Evolutionary conservation across 116 monocot genomes (phyloP), one percentile per base, ranked within the genome.

Genomic region (Dioscorea cayenensis): DNA sequence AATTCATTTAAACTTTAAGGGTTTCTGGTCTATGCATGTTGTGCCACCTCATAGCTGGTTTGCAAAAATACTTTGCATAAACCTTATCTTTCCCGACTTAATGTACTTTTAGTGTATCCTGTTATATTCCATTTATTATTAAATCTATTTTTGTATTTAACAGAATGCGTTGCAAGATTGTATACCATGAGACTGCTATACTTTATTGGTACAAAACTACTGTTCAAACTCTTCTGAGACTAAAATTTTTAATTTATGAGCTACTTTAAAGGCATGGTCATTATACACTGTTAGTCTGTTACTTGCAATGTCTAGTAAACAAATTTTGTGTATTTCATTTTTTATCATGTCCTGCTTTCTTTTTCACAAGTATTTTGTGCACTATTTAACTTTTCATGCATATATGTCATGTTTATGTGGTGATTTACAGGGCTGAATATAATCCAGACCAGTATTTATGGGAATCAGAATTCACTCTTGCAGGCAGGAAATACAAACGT

Each of bases 371-470:
- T 43, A 43, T 43, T 6, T 38, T 43, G 43, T 55, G 55, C 17
- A 18, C 55, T n/a, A 12, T n/a, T 55, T 18, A 16, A 55, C 55
- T 55, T 55, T 55, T 2, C 55, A 55, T n/a, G 5, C 55, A 55
- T n/a, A 55, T n/a, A 55, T 55, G 55, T n/a, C 18, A n/a, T 55
- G 51, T 55, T 55, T n/a, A 16, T 16, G 55, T 74, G 50, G 11
- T 85, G 75, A 73, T 83, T 28, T 77, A 77, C 88, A 97, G 97
- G 86, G 97, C 94, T 27, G 90, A 97, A 49, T 97, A 97, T 77
- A 92, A 85, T 78, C 93, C 94, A 59, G 94, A 97, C 32, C 94
- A 97, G 64, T 97, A 90, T 78, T 80, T 97, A 83, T 97, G 97
- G 97, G 97, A 97, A 69, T 71, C 88, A 55, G 94, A 97, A 72